phyloP scores from a whole-genome alignment of 345 rosid species.

The Geranium rotundifolium region DNA sequence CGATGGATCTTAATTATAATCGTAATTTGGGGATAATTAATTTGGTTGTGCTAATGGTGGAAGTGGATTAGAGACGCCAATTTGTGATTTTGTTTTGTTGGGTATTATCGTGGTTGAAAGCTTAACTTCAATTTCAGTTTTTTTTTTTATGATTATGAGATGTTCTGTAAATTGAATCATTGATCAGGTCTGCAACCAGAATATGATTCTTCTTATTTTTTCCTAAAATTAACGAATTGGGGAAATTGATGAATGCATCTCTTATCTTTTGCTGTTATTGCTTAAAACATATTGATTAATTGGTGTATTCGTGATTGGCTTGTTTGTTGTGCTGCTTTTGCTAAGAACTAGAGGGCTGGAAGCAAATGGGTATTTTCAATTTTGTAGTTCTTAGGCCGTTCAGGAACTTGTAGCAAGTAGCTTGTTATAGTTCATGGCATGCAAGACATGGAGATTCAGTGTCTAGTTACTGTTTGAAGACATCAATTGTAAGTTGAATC shows the following conservation, averaged over 20 bases:
- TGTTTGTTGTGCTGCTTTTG: no score
- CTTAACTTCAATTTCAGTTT: background rate
- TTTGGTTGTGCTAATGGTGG: background rate
- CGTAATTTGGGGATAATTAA: background rate
- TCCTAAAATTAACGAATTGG: no score
- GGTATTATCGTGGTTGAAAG: background rate
- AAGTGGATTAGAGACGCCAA: no score
- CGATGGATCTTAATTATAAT: background rate
- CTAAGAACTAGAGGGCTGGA: background rate
- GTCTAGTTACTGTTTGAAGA: background rate
- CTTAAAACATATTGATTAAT: no score
- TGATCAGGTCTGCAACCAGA: background rate
- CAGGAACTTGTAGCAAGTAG: background rate
- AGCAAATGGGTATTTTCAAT: background rate
- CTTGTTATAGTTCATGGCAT: background rate
- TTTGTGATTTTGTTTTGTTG: background rate
- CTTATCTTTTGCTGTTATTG: no score
- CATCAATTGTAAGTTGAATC: background rate
- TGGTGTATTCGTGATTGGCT: background rate
- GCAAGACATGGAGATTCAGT: background rate
- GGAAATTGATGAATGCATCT: no score
- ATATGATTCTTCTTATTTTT: background rate
- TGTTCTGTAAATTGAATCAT: background rate
- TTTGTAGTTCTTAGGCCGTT: background rate
- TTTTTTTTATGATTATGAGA: background rate